A percentile compares a stretch with the other conserved stretches of the same genome.
phyloP scores from a whole-genome alignment of 2,329 filamentous ascomycete species.

The Sarocladium strictum region DNA sequence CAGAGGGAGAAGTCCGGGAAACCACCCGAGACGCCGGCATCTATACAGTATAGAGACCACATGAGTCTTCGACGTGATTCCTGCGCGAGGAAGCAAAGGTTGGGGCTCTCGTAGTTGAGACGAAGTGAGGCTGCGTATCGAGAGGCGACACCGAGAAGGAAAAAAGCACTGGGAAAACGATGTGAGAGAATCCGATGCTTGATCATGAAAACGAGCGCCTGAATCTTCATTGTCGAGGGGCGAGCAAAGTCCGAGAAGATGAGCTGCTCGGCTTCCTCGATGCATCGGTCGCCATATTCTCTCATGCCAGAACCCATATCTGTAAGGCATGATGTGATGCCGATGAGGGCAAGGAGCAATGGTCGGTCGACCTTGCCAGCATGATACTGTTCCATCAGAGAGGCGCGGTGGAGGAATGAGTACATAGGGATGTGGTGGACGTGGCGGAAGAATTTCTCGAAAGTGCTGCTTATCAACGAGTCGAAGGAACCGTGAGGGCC shows the following conservation, averaged over 20 bases:
- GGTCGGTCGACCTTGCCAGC: constrained; percentile 49
- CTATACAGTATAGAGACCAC: constrained; percentile 39
- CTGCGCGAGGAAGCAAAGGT: constrained; percentile 33
- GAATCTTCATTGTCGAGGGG: constrained; percentile 51
- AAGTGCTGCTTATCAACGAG: constrained; percentile 43
- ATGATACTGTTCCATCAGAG: constrained; percentile 53
- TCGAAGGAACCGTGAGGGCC: constrained; percentile 39
- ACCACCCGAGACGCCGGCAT: constrained; percentile 35
- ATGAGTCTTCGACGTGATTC: constrained; percentile 37
- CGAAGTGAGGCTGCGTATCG: constrained; percentile 36
- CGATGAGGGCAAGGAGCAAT: constrained; percentile 47
- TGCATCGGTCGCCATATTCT: constrained; percentile 47
- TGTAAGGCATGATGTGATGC: constrained; percentile 50
- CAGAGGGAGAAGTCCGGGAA: constrained; percentile 40
- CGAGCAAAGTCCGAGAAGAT: constrained; percentile 48
- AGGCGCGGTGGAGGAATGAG: constrained; percentile 53
- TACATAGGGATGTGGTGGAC: constrained; percentile 54
- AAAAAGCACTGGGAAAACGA: constrained; percentile 37
- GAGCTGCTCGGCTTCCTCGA: constrained; percentile 47
- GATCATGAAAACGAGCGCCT: constrained; percentile 38
- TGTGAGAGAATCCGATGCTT: constrained; percentile 39
- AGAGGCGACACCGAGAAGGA: constrained; percentile 37
- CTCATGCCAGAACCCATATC: constrained; percentile 46
- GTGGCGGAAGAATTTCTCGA: constrained; percentile 53
- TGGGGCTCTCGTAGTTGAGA: constrained; percentile 35